Evolutionary conservation across 192 early-diverging fungal genomes (phyloP).

Genomic region (Gamsiella multidivaricata): DNA sequence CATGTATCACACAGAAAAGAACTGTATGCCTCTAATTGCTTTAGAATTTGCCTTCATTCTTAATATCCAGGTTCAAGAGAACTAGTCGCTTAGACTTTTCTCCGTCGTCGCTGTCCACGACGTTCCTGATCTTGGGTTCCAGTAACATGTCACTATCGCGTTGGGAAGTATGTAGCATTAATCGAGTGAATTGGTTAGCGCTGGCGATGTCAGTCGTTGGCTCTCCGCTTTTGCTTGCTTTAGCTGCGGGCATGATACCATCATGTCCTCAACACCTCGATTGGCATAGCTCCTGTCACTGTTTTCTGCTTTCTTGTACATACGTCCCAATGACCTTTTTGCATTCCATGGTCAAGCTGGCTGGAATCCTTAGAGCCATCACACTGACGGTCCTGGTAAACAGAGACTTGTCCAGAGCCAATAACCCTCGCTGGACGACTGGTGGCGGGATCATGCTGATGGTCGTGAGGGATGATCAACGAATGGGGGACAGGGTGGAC

Average conservation of each 20-base stretch:
- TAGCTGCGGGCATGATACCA: too few species aligned
- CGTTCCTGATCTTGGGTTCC: slow-evolving; percentile 73
- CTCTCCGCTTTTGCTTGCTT: too few species aligned
- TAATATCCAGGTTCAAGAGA: slow-evolving; percentile 60
- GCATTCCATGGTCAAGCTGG: slow-evolving; percentile 61
- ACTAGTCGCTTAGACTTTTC: slow-evolving; percentile 62
- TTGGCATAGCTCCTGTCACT: too few species aligned
- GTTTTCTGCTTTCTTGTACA: not conserved
- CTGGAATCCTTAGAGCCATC: slow-evolving; percentile 75
- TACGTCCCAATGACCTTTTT: slow-evolving; percentile 58
- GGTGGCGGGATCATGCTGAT: slow-evolving; percentile 59
- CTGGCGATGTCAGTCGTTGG: too few species aligned
- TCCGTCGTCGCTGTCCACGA: slow-evolving; percentile 64
- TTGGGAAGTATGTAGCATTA: not conserved
- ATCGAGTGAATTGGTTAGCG: not conserved
- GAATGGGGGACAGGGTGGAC: not conserved
- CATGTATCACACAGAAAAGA: not conserved
- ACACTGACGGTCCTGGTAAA: slow-evolving; percentile 71
- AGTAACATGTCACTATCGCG: slow-evolving; percentile 65
- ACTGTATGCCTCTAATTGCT: too few species aligned
- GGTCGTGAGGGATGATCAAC: not conserved
- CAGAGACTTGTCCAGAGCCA: slow-evolving; percentile 70
- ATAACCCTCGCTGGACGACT: slow-evolving; percentile 74
- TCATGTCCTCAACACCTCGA: not conserved
- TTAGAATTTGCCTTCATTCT: slow-evolving; percentile 45